These are phyloP conservation scores for Lojkania enalia DNA, from an alignment of 2,329 filamentous ascomycete species.

Conservation along the genomic window DNA sequence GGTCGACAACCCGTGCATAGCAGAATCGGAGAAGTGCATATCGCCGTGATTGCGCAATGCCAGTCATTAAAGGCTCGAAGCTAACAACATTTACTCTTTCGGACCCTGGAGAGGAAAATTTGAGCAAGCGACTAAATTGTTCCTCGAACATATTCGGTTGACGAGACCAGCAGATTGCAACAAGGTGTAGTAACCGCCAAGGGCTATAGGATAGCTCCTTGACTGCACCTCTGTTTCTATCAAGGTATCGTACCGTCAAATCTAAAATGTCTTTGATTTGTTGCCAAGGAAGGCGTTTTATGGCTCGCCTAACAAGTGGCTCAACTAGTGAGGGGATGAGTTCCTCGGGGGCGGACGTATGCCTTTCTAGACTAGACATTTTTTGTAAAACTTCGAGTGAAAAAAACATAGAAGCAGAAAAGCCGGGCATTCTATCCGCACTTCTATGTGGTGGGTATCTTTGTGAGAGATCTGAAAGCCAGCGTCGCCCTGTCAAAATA, in stretches of 20 bases:
- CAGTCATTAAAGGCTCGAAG: constrained; percentile 13
- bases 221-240: constrained; percentile 12
- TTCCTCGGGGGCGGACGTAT: constrained; percentile 8
- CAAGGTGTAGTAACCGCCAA: constrained; percentile 21
- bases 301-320: constrained; percentile 27
- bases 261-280: constrained; percentile 21
- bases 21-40: constrained; percentile 27
- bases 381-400: constrained; percentile 21
- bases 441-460: constrained; percentile 13
- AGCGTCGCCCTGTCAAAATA: background rate
- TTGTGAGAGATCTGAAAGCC: constrained; percentile 13
- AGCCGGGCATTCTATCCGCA: constrained; percentile 8
- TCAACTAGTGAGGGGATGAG: constrained; percentile 21
- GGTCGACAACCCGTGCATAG: constrained; percentile 10
- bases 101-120: constrained; percentile 7
- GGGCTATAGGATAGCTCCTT: constrained; percentile 8
- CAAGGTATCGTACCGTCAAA: constrained; percentile 21
- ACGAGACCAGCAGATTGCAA: constrained; percentile 29
- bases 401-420: constrained; percentile 36
- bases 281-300: constrained; percentile 22
- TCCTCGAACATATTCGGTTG: constrained; percentile 25
- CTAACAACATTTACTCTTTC: constrained; percentile 3
- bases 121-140: constrained; percentile 10
- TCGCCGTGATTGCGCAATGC: constrained; percentile 11
- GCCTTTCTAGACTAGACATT: constrained; percentile 8